Base-by-base conservation (phyloP, 129 eudicot genomes). In the Deinandra increscens region DNA sequence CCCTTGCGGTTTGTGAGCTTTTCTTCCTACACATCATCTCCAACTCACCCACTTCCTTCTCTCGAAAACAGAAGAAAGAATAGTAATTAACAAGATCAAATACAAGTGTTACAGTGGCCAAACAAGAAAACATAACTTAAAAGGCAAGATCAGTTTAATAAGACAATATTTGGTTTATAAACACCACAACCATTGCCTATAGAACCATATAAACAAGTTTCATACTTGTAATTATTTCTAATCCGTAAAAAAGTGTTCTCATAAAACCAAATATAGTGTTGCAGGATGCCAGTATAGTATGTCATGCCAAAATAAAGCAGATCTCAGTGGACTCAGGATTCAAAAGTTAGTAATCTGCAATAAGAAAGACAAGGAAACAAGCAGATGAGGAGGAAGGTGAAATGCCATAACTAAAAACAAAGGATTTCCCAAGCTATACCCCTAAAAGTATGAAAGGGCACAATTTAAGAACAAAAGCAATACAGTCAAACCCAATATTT, bases 391-490 rank as follows among this genome's bases (percentile, higher is more conserved):
- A 18, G 15, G 26, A 37, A 54, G 19, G 23, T 37, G 41, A 29
- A 70, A 56, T 17, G 65, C 31, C 54, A 56, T 54, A 51, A 69
- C 31, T 26, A 26, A 26, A 26, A 26, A 26, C 31, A 26, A 26
- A 26, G 31, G 31, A 26, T 26, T 26, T 26, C 31, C 31, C 31
- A 26, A 26, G 22, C n/a, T 12, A 38, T 48, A 48, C 72, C 33
- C 33, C 22, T n/a, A 51, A 36, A 4, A 41, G 41, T 7, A 54
- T 0, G 53, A 54, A 54, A 33, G n/a, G 64, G 55, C 10, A 42
- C 75, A 55, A 58, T 20, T 70, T 26, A 70, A 17, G 33, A 59
- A 59, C 37, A 38, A 59, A 71, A 70, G n/a, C n/a, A 59, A 43
- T 15, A 59, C 36, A 59, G 68, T 29, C 46, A 71, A n/a, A 46